A percentile compares a stretch with the other conserved stretches of the same genome.
phyloP scores from a whole-genome alignment of 1,284 basidiomycete species.

The Cutaneotrichosporon sp. region DNA sequence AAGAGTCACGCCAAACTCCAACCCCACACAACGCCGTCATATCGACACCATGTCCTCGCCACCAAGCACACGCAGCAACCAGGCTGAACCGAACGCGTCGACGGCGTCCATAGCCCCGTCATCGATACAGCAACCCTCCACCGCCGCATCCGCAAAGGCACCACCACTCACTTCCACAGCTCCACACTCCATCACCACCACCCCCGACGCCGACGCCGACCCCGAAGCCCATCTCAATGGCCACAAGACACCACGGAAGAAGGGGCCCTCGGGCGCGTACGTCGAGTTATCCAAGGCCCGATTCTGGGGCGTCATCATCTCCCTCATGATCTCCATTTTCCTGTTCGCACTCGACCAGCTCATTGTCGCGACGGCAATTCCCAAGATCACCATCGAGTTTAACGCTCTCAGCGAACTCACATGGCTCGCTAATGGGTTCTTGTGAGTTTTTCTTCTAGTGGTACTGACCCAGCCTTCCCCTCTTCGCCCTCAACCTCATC shows the following conservation, averaged over 20 bases:
- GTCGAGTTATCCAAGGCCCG: conserved; percentile 21
- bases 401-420: conserved; percentile 54
- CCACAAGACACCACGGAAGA: not conserved
- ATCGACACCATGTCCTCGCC: not conserved
- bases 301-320: conserved; percentile 42
- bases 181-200: not conserved
- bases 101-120: not conserved
- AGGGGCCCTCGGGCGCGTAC: conserved; percentile 3
- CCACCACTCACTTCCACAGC: not conserved
- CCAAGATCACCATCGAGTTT: conserved; percentile 51
- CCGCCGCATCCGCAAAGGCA: not conserved
- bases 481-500: conserved; percentile 52
- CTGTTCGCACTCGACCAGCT: conserved; percentile 54
- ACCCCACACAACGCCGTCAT: not conserved
- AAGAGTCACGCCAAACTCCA: too few species aligned
- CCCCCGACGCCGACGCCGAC: not conserved
- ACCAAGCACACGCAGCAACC: not conserved
- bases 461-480: conserved; percentile 39
- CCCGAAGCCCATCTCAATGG: not conserved
- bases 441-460: conserved; percentile 27
- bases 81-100: not conserved
- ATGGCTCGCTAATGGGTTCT: conserved; percentile 51
- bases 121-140: not conserved
- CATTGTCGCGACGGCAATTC: conserved; percentile 54
- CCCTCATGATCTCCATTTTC: conserved; percentile 47